These are phyloP conservation scores for Mrakia gelida DNA, from an alignment of 768 basidiomycete species.

Conservation along the genomic window DNA sequence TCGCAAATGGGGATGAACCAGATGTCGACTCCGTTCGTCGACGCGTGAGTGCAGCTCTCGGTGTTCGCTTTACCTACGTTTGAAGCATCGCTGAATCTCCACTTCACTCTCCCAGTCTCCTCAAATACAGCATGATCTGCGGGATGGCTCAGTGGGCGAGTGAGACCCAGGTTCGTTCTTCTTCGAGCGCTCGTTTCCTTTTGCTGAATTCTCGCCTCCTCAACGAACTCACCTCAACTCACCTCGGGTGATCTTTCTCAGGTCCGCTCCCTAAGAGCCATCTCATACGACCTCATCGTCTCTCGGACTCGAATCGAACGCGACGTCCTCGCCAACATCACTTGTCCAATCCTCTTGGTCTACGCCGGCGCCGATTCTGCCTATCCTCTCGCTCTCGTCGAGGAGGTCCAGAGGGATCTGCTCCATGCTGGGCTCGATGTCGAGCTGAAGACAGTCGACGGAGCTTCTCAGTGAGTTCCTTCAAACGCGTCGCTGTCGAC, in stretches of 20 bases:
- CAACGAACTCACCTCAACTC: background rate
- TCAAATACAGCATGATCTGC: background rate
- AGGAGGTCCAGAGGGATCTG: background rate
- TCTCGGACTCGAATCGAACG: background rate
- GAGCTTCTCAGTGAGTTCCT: background rate
- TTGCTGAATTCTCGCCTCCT: too few relatives aligned
- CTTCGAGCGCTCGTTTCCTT: background rate
- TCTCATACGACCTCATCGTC: background rate
- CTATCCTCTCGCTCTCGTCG: background rate
- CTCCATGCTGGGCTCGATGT: background rate
- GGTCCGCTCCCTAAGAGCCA: background rate
- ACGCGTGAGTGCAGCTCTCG: background rate
- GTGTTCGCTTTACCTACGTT: background rate
- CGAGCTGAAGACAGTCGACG: background rate
- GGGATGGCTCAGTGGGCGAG: background rate
- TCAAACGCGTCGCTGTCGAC: background rate
- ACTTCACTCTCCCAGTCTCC: background rate
- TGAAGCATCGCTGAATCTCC: background rate
- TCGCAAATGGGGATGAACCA: background rate
- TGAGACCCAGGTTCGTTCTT: background rate
- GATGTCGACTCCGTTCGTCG: background rate
- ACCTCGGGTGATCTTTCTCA: background rate
- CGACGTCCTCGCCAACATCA: background rate
- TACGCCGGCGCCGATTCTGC: background rate
- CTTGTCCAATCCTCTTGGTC: background rate